A percentile compares a stretch with the other conserved stretches of the same genome.
Conservation (phyloP, 768 basidiomycete species). For the Suillus hirtellus region DNA sequence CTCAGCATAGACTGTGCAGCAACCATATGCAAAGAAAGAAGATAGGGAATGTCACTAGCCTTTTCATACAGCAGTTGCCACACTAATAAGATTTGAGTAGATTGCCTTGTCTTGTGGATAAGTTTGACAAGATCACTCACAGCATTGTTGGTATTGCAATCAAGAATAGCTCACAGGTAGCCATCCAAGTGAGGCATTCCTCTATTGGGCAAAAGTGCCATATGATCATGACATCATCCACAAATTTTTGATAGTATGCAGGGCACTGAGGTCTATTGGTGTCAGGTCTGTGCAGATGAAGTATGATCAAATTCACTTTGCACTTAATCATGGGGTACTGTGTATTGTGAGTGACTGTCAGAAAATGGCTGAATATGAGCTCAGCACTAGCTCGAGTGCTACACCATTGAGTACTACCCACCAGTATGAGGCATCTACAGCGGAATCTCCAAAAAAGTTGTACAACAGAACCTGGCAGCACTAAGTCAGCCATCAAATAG, state of each 20-base stretch:
- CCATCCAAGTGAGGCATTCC: background rate
- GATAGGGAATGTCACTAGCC: constrained; percentile 30
- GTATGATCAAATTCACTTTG: background rate
- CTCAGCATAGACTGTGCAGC: constrained; percentile 18
- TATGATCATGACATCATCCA: background rate
- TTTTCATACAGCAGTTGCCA: constrained; percentile 32
- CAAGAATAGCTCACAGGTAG: constrained; percentile 17
- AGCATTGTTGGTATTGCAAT: constrained; percentile 14
- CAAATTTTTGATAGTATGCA: constrained; percentile 2
- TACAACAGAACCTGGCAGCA: constrained; percentile 61
- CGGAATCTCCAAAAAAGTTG: constrained; percentile 73
- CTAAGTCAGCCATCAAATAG: background rate
- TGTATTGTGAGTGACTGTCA: constrained; percentile 1
- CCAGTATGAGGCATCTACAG: constrained; percentile 53
- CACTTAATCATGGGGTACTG: background rate
- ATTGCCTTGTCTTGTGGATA: constrained; percentile 18
- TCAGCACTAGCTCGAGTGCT: no score
- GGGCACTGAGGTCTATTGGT: background rate
- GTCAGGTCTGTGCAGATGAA: no score
- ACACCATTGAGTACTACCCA: constrained; percentile 57
- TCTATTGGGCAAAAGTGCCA: background rate
- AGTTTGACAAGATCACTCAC: constrained; percentile 25
- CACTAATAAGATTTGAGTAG: constrained; percentile 11
- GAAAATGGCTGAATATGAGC: no score
- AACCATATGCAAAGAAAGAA: constrained; percentile 25